A percentile compares a stretch with the other conserved stretches of the same genome.
Evolutionary conservation across 2,329 filamentous ascomycete genomes (phyloP).

Genomic region (Fulvia fulva): DNA sequence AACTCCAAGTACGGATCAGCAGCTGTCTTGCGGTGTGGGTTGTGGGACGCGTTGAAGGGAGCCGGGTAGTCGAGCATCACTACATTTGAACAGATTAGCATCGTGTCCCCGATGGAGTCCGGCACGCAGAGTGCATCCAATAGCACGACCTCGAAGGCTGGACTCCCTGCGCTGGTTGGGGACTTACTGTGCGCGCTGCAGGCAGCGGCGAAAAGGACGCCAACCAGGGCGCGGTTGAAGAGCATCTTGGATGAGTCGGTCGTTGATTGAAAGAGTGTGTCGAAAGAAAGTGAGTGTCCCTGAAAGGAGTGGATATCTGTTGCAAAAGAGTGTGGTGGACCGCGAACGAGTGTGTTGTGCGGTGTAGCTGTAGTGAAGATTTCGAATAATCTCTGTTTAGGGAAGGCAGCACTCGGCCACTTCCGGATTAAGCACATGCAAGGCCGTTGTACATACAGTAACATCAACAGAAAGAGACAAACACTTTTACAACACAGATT

Average conservation of each 20-base stretch:
- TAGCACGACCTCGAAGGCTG: no score
- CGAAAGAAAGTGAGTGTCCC: not conserved
- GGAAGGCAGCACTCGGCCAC: not conserved
- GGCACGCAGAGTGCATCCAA: no score
- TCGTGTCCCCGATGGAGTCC: not conserved
- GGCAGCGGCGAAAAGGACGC: slow-evolving; percentile 4
- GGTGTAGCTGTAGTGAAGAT: not conserved
- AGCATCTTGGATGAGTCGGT: slow-evolving; percentile 15
- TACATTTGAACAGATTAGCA: not conserved
- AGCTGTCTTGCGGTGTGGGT: slow-evolving; percentile 38
- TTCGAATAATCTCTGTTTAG: not conserved
- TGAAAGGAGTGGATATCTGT: not conserved
- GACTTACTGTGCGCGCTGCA: slow-evolving; percentile 2
- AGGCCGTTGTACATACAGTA: not conserved
- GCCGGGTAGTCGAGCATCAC: slow-evolving; percentile 41
- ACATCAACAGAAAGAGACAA: not conserved
- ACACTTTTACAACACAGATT: not conserved
- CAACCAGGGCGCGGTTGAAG: slow-evolving; percentile 3
- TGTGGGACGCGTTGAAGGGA: slow-evolving; percentile 43
- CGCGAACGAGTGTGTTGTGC: not conserved
- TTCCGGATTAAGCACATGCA: not conserved
- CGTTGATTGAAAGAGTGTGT: not conserved
- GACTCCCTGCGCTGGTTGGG: not conserved
- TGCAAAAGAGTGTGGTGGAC: not conserved
- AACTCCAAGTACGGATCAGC: slow-evolving; percentile 40